Evolutionary conservation across 78 protist species (phyloP), one percentile per base, ranked within the genome.

Genomic region (Chrysochromulina parva): DNA sequence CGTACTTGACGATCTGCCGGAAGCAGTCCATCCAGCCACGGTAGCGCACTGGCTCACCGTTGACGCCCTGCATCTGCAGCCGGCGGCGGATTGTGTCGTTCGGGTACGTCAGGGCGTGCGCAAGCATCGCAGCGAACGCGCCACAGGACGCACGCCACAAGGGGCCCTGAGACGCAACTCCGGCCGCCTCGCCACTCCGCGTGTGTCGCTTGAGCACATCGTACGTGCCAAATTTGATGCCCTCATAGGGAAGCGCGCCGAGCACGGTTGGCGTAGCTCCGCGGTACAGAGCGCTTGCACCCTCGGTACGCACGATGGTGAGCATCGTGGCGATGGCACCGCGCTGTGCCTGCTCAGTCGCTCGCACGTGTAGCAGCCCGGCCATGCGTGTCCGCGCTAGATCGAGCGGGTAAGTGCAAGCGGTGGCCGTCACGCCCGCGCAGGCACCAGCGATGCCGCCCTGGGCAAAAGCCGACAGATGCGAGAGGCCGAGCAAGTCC

Each of bases 241-340:
- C 98, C 19, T 95, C 97, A 60, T 97, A 97, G 50, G 98, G 98
- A 2, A 94, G 74, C 53, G 95, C 92, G 54, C 97, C 97, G 47
- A 69, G 48, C 48, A 95, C 10, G 3, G 96, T 95, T 3, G 94
- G 89, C 10, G 20, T 19, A 22, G 90, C 52, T 48, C 96, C 96
- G 11, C 90, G 65, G 91, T 48, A 95, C 59, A 90, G 60, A 20
- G 14, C 60, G n/a, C 20, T 4, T 2, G 26, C 3, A 28, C 93
- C 92, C 7, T 60, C 82, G 50, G 0, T 5, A 20, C 3, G 54
- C 6, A 53, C 50, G 73, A 66, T 66, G 24, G 38, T 1, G 47
- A 9, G 47, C 47, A 24, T 26, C 81, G 60, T 24, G 88, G 47
- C 47, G 6, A 66, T 1, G 38, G 26, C 81, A 1, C 3, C n/a